These are phyloP conservation scores for Fraxinus cuspidata DNA, from an alignment of 257 asterid species.

Conservation along the genomic window DNA sequence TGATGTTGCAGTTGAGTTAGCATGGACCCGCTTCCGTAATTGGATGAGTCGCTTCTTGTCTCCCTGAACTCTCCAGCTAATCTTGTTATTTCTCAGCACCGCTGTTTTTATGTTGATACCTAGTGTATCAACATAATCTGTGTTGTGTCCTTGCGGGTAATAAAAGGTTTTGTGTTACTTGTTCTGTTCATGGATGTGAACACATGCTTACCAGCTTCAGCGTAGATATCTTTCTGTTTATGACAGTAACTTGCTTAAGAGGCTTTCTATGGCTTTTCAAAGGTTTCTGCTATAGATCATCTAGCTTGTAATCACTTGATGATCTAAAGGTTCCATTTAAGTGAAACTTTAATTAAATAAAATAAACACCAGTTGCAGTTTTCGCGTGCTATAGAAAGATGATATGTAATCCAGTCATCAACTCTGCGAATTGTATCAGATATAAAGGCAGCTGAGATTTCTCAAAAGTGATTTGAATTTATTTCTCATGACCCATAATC, in stretches of 20 bases:
- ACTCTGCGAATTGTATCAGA: background rate
- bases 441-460: background rate
- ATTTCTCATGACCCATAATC: background rate
- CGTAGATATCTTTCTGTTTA: background rate
- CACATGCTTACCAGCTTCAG: background rate
- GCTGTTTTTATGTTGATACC: background rate
- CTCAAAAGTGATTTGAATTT: background rate
- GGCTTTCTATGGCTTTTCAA: background rate
- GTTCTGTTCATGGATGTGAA: background rate
- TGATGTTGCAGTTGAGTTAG: constrained; percentile 69
- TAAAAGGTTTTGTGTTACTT: background rate
- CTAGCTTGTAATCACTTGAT: too few species aligned
- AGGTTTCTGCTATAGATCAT: background rate
- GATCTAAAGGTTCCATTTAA: too few species aligned
- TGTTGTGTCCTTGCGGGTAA: background rate
- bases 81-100: background rate
- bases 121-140: background rate
- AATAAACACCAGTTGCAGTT: too few species aligned
- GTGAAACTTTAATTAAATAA: too few species aligned
- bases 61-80: constrained; percentile 26
- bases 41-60: constrained; percentile 82
- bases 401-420: background rate
- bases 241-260: background rate
- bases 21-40: constrained; percentile 78
- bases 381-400: background rate